phyloP scores from a whole-genome alignment of 768 basidiomycete species.

The Russula sp. region DNA sequence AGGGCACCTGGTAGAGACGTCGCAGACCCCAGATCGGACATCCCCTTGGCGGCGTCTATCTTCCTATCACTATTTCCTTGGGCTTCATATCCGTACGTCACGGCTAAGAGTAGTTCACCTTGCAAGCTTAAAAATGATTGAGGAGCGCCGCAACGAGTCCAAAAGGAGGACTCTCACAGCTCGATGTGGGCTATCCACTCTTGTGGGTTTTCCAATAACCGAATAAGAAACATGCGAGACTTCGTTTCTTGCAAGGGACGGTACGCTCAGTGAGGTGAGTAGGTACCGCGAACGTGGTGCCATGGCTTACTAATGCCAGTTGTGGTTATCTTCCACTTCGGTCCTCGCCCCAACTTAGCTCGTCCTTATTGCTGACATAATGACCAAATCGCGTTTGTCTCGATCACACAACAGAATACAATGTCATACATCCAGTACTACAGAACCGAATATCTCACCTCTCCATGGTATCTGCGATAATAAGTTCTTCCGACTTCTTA shows the following conservation, averaged over 20 bases:
- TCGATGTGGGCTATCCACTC: background rate
- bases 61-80: background rate
- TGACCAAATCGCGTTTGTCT: background rate
- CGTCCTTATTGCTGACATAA: too few relatives aligned
- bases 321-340: too few relatives aligned
- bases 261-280: background rate
- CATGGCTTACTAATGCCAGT: too few relatives aligned
- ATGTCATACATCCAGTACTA: too few relatives aligned
- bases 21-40: background rate
- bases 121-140: background rate
- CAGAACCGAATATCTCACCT: background rate
- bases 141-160: too few relatives aligned
- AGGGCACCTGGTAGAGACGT: slow-evolving; percentile 1
- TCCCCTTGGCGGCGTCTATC: background rate
- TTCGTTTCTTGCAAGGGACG: background rate
- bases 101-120: background rate
- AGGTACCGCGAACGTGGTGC: too few relatives aligned
- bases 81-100: slow-evolving; percentile 7
- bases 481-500: slow-evolving; percentile 2
- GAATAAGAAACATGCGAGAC: background rate
- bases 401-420: too few relatives aligned
- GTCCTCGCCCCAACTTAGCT: too few relatives aligned
- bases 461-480: background rate
- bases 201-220: background rate
- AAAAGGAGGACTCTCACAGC: background rate